phyloP scores from a whole-genome alignment of 805 yeast genomes.

The Scheffersomyces coipomensis region DNA sequence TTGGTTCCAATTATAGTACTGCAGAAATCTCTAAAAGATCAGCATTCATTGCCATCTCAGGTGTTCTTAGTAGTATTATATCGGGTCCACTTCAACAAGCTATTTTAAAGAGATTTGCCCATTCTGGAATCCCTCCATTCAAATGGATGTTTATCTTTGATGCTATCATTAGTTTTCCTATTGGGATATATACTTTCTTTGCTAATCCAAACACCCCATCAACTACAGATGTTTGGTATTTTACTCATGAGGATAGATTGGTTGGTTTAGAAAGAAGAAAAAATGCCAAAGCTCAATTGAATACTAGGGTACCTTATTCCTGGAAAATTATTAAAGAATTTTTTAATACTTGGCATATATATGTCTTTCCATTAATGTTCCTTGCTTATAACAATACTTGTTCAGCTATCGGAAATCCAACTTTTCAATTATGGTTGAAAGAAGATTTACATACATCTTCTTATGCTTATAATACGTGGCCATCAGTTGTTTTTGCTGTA shows the following conservation, averaged over 20 bases:
- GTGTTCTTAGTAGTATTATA: slow-evolving; percentile 23
- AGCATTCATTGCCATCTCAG: slow-evolving; percentile 28
- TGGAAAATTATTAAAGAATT: slow-evolving; percentile 36
- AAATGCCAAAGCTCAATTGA: slow-evolving; percentile 40
- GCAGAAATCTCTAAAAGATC: slow-evolving; percentile 28
- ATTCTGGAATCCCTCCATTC: slow-evolving; percentile 24
- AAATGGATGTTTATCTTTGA: slow-evolving; percentile 36
- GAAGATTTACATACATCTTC: slow-evolving; percentile 22
- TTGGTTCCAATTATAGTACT: slow-evolving; percentile 29
- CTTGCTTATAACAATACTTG: slow-evolving; percentile 35
- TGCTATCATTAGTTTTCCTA: slow-evolving; percentile 31
- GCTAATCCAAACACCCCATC: slow-evolving; percentile 35
- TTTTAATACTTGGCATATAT: slow-evolving; percentile 50
- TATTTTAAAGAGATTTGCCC: slow-evolving; percentile 19
- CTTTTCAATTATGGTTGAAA: slow-evolving; percentile 39
- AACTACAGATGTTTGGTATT: slow-evolving; percentile 32
- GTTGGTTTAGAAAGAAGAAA: slow-evolving; percentile 49
- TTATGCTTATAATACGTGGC: slow-evolving; percentile 29
- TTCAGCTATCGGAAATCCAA: slow-evolving; percentile 32
- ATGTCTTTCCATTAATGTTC: slow-evolving; percentile 40
- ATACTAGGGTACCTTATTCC: slow-evolving; percentile 40
- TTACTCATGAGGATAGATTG: slow-evolving; percentile 28
- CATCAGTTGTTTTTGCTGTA: slow-evolving; percentile 25
- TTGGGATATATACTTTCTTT: slow-evolving; percentile 29
- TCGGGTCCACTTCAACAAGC: slow-evolving; percentile 34